Evolutionary conservation across 129 eudicot species (phyloP), one percentile per base, ranked within the genome.

Genomic region (Sambucus nigra): DNA sequence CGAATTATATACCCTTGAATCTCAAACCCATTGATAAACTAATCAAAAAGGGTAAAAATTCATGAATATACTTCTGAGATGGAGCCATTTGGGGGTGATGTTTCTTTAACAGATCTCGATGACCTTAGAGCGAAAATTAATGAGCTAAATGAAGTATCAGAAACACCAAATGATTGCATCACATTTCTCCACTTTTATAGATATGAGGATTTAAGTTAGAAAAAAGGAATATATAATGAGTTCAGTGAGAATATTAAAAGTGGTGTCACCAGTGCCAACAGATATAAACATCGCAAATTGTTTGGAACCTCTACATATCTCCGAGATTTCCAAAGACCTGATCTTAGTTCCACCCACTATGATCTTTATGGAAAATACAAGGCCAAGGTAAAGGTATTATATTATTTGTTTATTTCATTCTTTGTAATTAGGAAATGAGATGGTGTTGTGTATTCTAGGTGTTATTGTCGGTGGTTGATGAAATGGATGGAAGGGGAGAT

Each of bases 311-410:
- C 80, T 69, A 12, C 96, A 92, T 66, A 76, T 92, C 51, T 69
- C 95, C 41, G 61, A 68, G 50, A 92, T 92, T 64, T 95, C 99
- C 45, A 54, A 68, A 16, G 84, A 79, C 0, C 84, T 86, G 57
- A 75, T 65, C 87, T 92, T 35, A 61, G 39, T 32, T 68, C 95
- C 26, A 48, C 55, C 13, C 84, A 86, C 61, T 92, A 82, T 39
- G 99, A 92, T 80, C 85, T 92, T 5, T 86, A 92, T 68, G 99
- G 99, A 0, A 92, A 92, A 64, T 92, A 85, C 76, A 89, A 89
- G 61, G 98, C 98, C 55, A 87, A 87, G 86, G 96, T n/a, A 42
- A 1, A 7, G 5, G 3, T 42, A 42, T n/a, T n/a, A n/a, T n/a
- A 4, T 4, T 31, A 31, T n/a, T n/a, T n/a, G n/a, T n/a, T 31